phyloP scores from a whole-genome alignment of 2,329 filamentous ascomycete species.

The Pyrenochaeta sp. region DNA sequence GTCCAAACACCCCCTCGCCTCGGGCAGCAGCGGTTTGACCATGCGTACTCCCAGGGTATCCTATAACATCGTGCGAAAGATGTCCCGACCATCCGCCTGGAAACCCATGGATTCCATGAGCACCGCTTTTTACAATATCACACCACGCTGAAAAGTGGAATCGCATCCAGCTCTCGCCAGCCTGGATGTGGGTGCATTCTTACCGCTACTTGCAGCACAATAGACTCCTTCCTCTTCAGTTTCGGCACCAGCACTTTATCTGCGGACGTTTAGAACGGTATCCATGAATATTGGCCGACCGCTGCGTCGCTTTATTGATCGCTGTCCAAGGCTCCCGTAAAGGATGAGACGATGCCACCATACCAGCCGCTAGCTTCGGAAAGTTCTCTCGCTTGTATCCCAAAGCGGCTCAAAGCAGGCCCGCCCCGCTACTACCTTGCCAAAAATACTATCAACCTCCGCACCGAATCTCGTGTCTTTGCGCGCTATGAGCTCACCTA shows the following conservation, averaged over 20 bases:
- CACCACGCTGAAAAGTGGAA: background rate
- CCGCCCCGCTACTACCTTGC: constrained; percentile 31
- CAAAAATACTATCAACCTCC: constrained; percentile 44
- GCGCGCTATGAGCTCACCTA: constrained; percentile 43
- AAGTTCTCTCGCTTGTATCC: constrained; percentile 33
- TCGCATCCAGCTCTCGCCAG: background rate
- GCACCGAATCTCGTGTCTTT: constrained; percentile 37
- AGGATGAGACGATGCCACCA: constrained; percentile 39
- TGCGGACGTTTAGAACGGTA: constrained; percentile 13
- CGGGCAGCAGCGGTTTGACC: background rate
- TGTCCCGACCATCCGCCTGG: background rate
- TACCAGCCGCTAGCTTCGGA: constrained; percentile 31
- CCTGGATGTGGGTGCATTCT: constrained; percentile 6
- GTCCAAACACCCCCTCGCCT: background rate
- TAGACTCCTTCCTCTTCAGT: constrained; percentile 1
- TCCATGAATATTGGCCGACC: constrained; percentile 16
- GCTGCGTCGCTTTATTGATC: constrained; percentile 41
- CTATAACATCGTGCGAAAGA: constrained; percentile 2
- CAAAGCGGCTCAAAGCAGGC: constrained; percentile 21
- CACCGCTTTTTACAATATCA: background rate
- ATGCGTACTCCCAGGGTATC: background rate
- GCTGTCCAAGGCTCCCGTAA: constrained; percentile 30
- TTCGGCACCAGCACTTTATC: constrained; percentile 3
- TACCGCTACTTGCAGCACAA: constrained; percentile 13
- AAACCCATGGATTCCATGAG: background rate